These are phyloP conservation scores for Colletotrichum tropicicola DNA, from an alignment of 2,329 filamentous ascomycete genomes.

Conservation along the genomic window DNA sequence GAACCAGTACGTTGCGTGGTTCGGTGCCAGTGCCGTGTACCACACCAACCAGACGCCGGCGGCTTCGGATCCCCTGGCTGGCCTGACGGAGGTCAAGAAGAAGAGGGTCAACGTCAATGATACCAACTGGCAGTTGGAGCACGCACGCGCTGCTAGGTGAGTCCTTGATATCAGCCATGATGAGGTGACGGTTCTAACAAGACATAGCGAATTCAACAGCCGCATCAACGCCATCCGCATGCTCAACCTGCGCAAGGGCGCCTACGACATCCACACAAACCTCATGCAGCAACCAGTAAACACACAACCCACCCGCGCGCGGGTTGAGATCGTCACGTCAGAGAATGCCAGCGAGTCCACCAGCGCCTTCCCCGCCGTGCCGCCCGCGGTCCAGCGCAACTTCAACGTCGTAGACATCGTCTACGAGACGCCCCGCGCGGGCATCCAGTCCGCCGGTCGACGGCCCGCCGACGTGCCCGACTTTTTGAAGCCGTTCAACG, in stretches of 20 bases:
- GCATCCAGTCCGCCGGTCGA: slow-evolving; percentile 53
- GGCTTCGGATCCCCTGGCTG: slow-evolving; percentile 74
- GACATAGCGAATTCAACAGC: slow-evolving; percentile 81
- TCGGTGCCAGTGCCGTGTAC: slow-evolving; percentile 95
- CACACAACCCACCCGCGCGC: slow-evolving; percentile 89
- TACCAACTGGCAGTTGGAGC: slow-evolving; percentile 96
- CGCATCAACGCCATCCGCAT: slow-evolving; percentile 74
- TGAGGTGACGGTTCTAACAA: background rate
- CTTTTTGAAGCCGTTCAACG: slow-evolving; percentile 63
- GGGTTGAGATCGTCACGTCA: slow-evolving; percentile 75
- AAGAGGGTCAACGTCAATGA: slow-evolving; percentile 89
- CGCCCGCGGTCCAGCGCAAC: slow-evolving; percentile 61
- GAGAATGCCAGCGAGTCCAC: slow-evolving; percentile 37
- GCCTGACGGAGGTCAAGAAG: slow-evolving; percentile 85
- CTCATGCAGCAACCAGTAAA: slow-evolving; percentile 84
- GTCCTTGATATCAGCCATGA: slow-evolving; percentile 36
- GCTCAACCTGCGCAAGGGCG: slow-evolving; percentile 71
- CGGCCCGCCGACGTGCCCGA: slow-evolving; percentile 45
- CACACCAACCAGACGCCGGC: slow-evolving; percentile 78
- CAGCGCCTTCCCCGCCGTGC: slow-evolving; percentile 56
- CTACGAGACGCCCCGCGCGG: slow-evolving; percentile 59
- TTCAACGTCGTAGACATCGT: slow-evolving; percentile 65
- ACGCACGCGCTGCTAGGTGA: slow-evolving; percentile 90
- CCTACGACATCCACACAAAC: slow-evolving; percentile 97
- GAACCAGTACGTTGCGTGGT: slow-evolving; percentile 99